These are phyloP conservation scores for Schizosaccharomyces octosporus DNA, from an alignment of 805 yeast species.

Conservation along the genomic window DNA sequence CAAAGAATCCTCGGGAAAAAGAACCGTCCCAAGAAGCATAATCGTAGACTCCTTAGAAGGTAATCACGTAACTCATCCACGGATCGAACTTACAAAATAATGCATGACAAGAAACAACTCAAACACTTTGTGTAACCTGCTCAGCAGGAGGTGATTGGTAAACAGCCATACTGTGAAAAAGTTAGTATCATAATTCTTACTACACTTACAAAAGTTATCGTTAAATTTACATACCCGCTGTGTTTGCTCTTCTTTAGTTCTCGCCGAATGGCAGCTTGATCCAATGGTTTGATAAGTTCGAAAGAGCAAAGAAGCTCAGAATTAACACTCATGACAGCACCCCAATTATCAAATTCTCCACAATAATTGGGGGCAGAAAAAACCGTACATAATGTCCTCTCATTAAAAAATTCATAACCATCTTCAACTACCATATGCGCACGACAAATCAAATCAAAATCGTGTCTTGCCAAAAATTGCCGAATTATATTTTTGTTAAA, in stretches of 20 bases:
- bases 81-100: neutral
- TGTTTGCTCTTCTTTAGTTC: conserved; percentile 68
- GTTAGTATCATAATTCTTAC: neutral
- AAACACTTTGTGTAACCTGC: conserved; percentile 3
- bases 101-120: neutral
- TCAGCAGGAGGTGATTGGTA: conserved; percentile 3
- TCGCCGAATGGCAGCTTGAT: conserved; percentile 74
- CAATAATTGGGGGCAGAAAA: conserved; percentile 57
- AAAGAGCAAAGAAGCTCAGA: conserved; percentile 82
- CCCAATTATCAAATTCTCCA: conserved; percentile 83
- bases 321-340: conserved; percentile 91
- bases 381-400: conserved; percentile 44
- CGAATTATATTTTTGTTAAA: conserved; percentile 58
- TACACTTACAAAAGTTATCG: neutral
- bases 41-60: too few relatives aligned
- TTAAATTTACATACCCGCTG: neutral
- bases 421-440: conserved; percentile 79
- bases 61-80: neutral
- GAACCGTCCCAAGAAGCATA: too few relatives aligned
- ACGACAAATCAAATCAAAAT: conserved; percentile 57
- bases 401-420: conserved; percentile 55
- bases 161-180: neutral
- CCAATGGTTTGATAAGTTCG: conserved; percentile 81
- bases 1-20: too few relatives aligned
- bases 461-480: conserved; percentile 47